Evolutionary conservation across 2,329 filamentous ascomycete genomes (phyloP).

Genomic region (Raffaelea arxii): DNA sequence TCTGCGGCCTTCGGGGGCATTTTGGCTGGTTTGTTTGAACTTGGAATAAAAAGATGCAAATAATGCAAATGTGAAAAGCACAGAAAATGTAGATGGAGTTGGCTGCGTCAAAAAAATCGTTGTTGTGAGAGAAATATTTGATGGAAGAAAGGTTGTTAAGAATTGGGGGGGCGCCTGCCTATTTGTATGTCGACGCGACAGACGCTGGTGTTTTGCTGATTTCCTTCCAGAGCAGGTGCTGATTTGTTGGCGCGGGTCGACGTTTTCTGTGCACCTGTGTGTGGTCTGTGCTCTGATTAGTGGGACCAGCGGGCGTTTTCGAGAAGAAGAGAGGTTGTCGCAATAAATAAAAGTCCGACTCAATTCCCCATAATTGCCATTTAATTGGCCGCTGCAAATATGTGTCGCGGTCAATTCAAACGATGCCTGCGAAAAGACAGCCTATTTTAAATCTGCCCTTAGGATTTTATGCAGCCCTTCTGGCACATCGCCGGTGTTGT

Average conservation of each 20-base stretch:
- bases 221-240: slow-evolving; percentile 18
- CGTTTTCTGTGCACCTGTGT: slow-evolving; percentile 1
- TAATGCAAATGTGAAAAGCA: slow-evolving; percentile 9
- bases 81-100: slow-evolving; percentile 12
- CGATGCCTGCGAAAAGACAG: too few species aligned
- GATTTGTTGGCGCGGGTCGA: slow-evolving; percentile 13
- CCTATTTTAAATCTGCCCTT: too few species aligned
- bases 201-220: slow-evolving; percentile 46
- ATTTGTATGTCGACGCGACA: slow-evolving; percentile 53
- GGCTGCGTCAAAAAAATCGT: slow-evolving; percentile 10
- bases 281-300: slow-evolving; percentile 11
- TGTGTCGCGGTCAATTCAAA: too few species aligned
- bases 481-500: too few species aligned
- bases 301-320: too few species aligned
- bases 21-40: slow-evolving; percentile 35
- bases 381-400: too few species aligned
- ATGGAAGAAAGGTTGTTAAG: slow-evolving; percentile 28
- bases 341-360: too few species aligned
- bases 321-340: too few species aligned
- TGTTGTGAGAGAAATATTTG: slow-evolving; percentile 20
- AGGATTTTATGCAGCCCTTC: too few species aligned
- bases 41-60: slow-evolving; percentile 4
- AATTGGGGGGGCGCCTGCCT: slow-evolving; percentile 38
- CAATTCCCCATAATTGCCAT: too few species aligned
- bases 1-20: slow-evolving; percentile 98